Evolutionary conservation across 345 rosid genomes (phyloP).

Genomic region (Euclidium syriacum): DNA sequence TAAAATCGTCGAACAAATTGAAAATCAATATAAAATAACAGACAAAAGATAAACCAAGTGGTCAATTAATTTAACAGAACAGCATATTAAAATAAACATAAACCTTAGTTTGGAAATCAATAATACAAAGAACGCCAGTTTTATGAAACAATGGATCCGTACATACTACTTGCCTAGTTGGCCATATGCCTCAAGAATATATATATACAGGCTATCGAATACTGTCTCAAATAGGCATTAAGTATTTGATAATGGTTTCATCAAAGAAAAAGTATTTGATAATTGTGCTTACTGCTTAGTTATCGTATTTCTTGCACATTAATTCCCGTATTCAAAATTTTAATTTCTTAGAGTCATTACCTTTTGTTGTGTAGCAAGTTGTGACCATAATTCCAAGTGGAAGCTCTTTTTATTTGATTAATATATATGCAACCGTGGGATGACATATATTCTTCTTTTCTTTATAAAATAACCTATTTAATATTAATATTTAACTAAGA

Average conservation of each 20-base stretch:
- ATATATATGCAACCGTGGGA: conserved; percentile 24
- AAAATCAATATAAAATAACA: not conserved
- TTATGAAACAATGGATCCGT: not conserved
- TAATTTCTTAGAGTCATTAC: not conserved
- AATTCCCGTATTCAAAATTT: not conserved
- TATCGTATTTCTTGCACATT: not conserved
- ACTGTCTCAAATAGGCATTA: not conserved
- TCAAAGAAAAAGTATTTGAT: too few species aligned
- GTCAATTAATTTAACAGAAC: not conserved
- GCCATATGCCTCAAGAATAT: not conserved
- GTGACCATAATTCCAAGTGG: conserved; percentile 10
- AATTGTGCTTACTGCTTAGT: too few species aligned
- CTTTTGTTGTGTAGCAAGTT: conserved; percentile 12
- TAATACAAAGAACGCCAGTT: not conserved
- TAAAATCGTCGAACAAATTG: not conserved
- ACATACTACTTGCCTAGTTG: conserved; percentile 1
- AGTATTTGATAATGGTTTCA: not conserved
- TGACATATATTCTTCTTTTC: conserved; percentile 21
- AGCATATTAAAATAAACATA: not conserved
- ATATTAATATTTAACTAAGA: not conserved
- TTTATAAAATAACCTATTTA: not conserved
- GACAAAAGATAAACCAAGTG: not conserved
- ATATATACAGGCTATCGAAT: not conserved
- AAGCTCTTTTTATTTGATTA: conserved; percentile 6
- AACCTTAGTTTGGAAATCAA: not conserved